Evolutionary conservation across 257 asterid genomes (phyloP).

Genomic region (Striga asiatica): DNA sequence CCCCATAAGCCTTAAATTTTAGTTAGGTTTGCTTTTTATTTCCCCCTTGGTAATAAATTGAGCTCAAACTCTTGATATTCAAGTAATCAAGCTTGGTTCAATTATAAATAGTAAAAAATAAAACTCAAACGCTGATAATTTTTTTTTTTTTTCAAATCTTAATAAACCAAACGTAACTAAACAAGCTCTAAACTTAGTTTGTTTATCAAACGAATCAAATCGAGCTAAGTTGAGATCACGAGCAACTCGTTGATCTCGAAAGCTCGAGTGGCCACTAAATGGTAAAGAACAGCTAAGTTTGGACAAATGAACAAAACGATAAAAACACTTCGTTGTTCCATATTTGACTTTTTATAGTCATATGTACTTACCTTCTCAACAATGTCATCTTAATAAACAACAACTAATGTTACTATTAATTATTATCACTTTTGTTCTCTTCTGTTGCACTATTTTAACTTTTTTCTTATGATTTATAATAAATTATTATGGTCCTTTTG

Average conservation of each 20-base stretch:
- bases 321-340: conserved; percentile 10
- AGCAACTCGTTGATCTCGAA: no score
- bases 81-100: no score
- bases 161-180: no score
- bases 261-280: conserved; percentile 34
- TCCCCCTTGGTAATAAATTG: no score
- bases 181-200: no score
- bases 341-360: conserved; percentile 18
- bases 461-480: neutral
- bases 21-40: conserved; percentile 25
- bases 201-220: no score
- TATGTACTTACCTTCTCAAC: conserved; percentile 14
- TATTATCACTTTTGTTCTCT: conserved; percentile 9
- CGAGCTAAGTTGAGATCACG: no score
- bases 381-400: neutral
- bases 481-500: neutral
- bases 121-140: no score
- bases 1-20: conserved; percentile 8
- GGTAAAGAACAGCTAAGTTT: no score
- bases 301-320: conserved; percentile 29
- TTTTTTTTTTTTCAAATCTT: no score
- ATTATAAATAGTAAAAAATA: no score
- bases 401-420: neutral
- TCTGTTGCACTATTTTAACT: neutral
- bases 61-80: no score